Percentiles rank a stretch among this genome's conserved stretches.
phyloP scores from a whole-genome alignment of 352 stramenopile species.

The Pythium sp. region DNA sequence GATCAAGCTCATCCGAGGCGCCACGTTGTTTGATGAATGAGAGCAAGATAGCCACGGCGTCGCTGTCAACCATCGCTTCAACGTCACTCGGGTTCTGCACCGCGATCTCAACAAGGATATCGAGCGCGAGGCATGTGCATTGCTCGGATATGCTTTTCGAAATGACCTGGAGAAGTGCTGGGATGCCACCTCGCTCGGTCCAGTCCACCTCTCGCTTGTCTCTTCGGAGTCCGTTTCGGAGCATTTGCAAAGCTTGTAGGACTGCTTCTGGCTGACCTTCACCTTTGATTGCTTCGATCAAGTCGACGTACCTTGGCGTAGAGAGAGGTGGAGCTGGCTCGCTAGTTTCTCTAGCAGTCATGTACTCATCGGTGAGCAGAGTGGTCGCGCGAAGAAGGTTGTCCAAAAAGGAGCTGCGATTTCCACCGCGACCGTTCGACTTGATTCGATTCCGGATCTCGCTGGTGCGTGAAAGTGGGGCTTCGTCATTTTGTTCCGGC shows the following conservation, averaged over 20 bases:
- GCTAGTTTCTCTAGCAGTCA: constrained; percentile 18
- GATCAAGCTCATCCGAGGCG: constrained; percentile 36
- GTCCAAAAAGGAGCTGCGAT: constrained; percentile 19
- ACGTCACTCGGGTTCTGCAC: constrained; percentile 37
- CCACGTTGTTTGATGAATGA: constrained; percentile 36
- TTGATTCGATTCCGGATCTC: constrained; percentile 17
- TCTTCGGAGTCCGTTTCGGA: constrained; percentile 31
- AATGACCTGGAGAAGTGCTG: constrained; percentile 43
- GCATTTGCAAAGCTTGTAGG: constrained; percentile 29
- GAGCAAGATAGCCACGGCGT: constrained; percentile 45
- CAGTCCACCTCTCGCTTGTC: constrained; percentile 25
- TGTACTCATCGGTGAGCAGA: constrained; percentile 17
- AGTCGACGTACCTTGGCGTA: constrained; percentile 14
- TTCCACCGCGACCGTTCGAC: constrained; percentile 1
- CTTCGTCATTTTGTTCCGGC: constrained; percentile 1
- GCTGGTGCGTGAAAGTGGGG: constrained; percentile 12
- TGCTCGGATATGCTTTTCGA: constrained; percentile 33
- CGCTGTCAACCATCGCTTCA: constrained; percentile 35
- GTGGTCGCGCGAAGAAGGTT: constrained; percentile 17
- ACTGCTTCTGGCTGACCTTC: constrained; percentile 13
- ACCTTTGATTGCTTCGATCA: constrained; percentile 12
- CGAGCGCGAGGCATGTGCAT: constrained; percentile 35
- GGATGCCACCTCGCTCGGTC: constrained; percentile 40
- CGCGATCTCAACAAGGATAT: constrained; percentile 39
- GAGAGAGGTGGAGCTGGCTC: constrained; percentile 8